Evolutionary conservation across 768 basidiomycete genomes (phyloP).

Genomic region (Chalciporus piperatus): DNA sequence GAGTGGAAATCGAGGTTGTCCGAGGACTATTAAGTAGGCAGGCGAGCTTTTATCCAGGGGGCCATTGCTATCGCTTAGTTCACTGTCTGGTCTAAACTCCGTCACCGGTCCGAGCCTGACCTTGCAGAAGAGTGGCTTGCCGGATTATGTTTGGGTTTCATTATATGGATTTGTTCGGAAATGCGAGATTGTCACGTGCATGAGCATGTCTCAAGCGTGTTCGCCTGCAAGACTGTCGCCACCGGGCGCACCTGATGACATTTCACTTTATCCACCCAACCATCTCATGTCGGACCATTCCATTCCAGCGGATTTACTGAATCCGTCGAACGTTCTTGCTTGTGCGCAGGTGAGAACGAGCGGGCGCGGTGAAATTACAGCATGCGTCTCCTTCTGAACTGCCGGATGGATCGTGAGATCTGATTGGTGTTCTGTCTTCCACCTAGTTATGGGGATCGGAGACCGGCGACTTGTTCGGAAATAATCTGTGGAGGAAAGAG

Average conservation of each 20-base stretch:
- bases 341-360: neutral
- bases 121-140: neutral
- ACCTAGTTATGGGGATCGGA: neutral
- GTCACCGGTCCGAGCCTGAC: neutral
- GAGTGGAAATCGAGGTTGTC: slow-evolving; percentile 12
- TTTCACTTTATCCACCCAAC: neutral
- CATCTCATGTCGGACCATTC: neutral
- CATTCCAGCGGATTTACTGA: neutral
- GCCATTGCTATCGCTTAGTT: neutral
- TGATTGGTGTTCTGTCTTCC: neutral
- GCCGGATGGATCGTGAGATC: neutral
- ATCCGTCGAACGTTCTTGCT: neutral
- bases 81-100: neutral
- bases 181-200: no score
- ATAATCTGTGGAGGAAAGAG: neutral
- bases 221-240: no score
- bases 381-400: neutral
- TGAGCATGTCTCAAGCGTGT: no score
- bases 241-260: no score
- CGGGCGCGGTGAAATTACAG: neutral
- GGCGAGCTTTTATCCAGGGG: no score
- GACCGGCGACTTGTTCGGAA: neutral
- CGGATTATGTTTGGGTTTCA: no score
- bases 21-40: neutral
- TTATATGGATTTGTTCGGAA: no score